Evolutionary conservation across 1,284 basidiomycete species (phyloP).

Genomic region (Sanghuangporus sanghuang): DNA sequence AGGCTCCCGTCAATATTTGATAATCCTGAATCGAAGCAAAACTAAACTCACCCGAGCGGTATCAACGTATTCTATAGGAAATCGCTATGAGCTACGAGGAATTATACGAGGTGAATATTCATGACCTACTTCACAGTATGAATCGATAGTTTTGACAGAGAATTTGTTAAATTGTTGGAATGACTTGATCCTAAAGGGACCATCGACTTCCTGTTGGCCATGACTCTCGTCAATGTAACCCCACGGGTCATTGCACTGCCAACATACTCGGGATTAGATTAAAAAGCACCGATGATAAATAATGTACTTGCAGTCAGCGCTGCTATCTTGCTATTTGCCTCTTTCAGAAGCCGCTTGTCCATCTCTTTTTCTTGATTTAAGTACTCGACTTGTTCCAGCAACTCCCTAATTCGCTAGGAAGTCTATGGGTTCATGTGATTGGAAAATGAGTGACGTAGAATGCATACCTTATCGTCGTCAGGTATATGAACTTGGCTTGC

Average conservation of each 20-base stretch:
- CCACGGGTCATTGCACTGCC: background rate
- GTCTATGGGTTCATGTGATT: background rate
- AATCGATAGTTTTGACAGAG: background rate
- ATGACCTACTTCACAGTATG: background rate
- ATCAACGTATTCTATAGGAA: background rate
- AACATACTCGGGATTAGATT: background rate
- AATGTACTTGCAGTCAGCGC: background rate
- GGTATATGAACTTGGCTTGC: background rate
- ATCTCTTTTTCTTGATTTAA: background rate
- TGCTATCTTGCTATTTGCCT: background rate
- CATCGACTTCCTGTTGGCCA: background rate
- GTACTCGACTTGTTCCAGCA: background rate
- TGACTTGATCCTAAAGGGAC: background rate
- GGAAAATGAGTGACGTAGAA: background rate
- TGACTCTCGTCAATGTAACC: background rate
- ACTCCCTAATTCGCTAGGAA: background rate
- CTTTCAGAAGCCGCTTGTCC: background rate
- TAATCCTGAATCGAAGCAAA: background rate
- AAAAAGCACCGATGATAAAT: background rate
- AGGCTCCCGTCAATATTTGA: background rate
- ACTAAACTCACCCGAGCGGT: background rate
- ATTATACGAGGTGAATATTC: background rate
- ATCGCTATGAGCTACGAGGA: background rate
- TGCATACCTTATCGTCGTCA: background rate
- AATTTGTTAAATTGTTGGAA: background rate